Conservation (phyloP, 345 rosid genomes). For the Eucalyptus marginata region DNA sequence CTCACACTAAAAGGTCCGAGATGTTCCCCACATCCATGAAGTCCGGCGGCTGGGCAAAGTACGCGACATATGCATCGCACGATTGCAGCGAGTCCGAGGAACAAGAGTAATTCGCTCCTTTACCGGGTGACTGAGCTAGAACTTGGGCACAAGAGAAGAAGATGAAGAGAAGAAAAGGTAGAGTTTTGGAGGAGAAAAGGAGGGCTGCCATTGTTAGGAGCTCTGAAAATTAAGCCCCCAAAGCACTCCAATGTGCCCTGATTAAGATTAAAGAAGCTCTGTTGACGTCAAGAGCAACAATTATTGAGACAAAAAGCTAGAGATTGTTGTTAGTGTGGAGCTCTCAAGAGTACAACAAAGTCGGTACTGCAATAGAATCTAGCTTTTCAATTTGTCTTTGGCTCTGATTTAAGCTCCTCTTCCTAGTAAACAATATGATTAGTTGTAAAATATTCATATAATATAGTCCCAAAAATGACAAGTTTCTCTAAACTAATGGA, state of each 20-base stretch:
- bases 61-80: slow-evolving; percentile 28
- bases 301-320: background rate
- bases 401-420: background rate
- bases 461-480: background rate
- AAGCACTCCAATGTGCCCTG: background rate
- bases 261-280: background rate
- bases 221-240: background rate
- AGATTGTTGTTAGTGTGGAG: background rate
- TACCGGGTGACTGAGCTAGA: slow-evolving; percentile 7
- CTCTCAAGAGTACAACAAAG: background rate
- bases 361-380: background rate
- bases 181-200: background rate
- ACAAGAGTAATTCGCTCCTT: slow-evolving; percentile 25
- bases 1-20: slow-evolving; percentile 28
- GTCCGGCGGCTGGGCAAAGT: slow-evolving; percentile 25
- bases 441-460: background rate
- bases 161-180: background rate
- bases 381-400: background rate
- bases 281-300: background rate
- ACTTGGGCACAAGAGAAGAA: background rate
- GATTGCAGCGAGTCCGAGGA: background rate
- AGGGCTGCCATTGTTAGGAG: slow-evolving; percentile 20
- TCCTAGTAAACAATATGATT: background rate
- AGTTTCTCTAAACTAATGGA: background rate
- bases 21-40: slow-evolving; percentile 33